Percentiles rank a stretch among this genome's conserved stretches.
Evolutionary conservation across 108 stramenopile species (phyloP).

Genomic region (Fistulifera pelliculosa): DNA sequence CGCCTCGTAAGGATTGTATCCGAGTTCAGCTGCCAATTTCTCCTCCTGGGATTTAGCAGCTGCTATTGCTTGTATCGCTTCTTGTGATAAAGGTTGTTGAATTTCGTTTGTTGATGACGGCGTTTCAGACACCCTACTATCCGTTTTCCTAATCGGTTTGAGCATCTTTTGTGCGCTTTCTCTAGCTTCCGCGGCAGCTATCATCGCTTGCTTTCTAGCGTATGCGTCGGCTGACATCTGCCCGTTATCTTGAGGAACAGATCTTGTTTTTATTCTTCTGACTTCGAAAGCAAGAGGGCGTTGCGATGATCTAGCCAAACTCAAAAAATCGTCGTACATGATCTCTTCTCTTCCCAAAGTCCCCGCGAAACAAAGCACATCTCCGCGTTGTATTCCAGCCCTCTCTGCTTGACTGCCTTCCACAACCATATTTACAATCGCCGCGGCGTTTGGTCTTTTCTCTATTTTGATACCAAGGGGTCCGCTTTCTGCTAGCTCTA

Average conservation of each 20-base stretch:
- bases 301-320: constrained; percentile 28
- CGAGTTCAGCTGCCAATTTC: constrained; percentile 38
- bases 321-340: constrained; percentile 55
- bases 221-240: constrained; percentile 44
- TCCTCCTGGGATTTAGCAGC: constrained; percentile 53
- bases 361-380: constrained; percentile 66
- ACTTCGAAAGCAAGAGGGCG: constrained; percentile 52
- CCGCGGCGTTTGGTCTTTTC: constrained; percentile 38
- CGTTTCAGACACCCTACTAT: constrained; percentile 7
- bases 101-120: constrained; percentile 1
- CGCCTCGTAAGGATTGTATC: constrained; percentile 82
- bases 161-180: constrained; percentile 39
- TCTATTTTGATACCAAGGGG: constrained; percentile 58
- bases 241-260: not conserved
- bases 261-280: constrained; percentile 28
- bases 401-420: constrained; percentile 40
- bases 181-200: constrained; percentile 80
- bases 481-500: constrained; percentile 40
- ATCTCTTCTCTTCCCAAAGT: constrained; percentile 60
- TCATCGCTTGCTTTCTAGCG: constrained; percentile 61
- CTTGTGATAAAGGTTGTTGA: constrained; percentile 28
- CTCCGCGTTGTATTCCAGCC: constrained; percentile 60
- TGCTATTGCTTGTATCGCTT: constrained; percentile 41
- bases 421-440: constrained; percentile 50
- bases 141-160: constrained; percentile 41